Base-by-base conservation (phyloP, 2,329 filamentous ascomycete genomes). In the Zymoseptoria brevis region DNA sequence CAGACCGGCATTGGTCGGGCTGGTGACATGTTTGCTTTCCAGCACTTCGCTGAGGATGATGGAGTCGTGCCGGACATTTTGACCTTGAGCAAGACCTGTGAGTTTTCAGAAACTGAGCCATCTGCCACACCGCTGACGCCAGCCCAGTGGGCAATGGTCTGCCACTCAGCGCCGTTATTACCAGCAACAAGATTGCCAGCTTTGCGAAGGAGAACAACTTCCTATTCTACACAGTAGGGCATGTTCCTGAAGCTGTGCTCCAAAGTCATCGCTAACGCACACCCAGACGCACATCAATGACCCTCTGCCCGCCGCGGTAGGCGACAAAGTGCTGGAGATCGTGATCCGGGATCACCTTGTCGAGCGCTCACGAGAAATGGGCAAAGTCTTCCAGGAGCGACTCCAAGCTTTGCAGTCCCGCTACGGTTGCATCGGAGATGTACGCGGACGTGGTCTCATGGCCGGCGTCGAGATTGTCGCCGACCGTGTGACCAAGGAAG, bases 21-120 rank as follows among this genome's bases (percentile, higher is more conserved):
- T 13, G 83, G 83, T 0, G 70, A 79, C 1, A 81, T 87, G 75
- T 84, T 86, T 55, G 84, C 82, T 0, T 81, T 85, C 54, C 72
- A 83, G 59, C 75, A 83, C 54, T 41, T 41, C 35, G 35, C 35
- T 16, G 35, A 41, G 35, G 80, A 83, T 49, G 35, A 41, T 11
- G 79, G 71, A 26, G 74, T 74, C 0, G 72, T 76, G 1, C 75
- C 75, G 1, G 75, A 88, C 65, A 84, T 87, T 41, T 71, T 71
- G 26, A 63, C 67, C 4, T 56, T 72, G 56, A 66, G 61, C 52
- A 72, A 72, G 60, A 69, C 67, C 2, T 66, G 61, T 30, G 55
- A 51, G 4, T 41, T 41, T 11, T 41, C 35, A 41, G 13, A 13
- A 1, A 82, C 60, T 80, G 81, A 61, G 77, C 82, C 0, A 80